Evolutionary conservation across 2,329 filamentous ascomycete genomes (phyloP).

Genomic region (Scopulariopsis brevicaulis): DNA sequence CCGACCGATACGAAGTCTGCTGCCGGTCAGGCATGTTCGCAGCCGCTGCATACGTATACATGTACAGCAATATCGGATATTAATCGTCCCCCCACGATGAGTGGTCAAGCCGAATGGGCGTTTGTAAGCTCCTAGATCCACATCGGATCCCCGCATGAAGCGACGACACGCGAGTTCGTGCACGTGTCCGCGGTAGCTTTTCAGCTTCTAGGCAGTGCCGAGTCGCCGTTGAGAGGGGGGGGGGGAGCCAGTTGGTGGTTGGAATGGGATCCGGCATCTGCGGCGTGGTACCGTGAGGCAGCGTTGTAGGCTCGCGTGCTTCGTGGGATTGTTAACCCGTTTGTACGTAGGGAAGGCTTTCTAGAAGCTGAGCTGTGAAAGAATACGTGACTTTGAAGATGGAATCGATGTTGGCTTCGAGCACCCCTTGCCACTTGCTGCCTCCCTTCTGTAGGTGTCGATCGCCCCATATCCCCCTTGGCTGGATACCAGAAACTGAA

Average conservation of each 20-base stretch:
- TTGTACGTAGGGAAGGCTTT: too few species aligned
- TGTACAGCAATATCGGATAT: too few species aligned
- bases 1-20: too few species aligned
- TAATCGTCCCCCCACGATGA: not conserved
- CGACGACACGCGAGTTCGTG: not conserved
- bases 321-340: not conserved
- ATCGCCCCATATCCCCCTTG: not conserved
- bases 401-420: too few species aligned
- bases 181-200: not conserved
- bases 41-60: too few species aligned
- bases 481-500: not conserved
- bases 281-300: not conserved
- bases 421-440: too few species aligned
- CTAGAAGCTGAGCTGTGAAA: too few species aligned
- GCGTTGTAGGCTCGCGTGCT: not conserved
- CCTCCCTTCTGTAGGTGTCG: not conserved
- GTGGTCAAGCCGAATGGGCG: not conserved
- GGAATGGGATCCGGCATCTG: not conserved
- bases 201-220: not conserved
- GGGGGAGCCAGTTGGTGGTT: not conserved
- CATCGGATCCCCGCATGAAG: not conserved
- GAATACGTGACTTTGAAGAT: too few species aligned
- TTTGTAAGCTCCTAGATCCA: not conserved
- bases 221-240: not conserved
- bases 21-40: too few species aligned